A percentile compares a stretch with the other conserved stretches of the same genome.
These are phyloP conservation scores for Fusarium pseudoanthophilum DNA, from an alignment of 2,329 filamentous ascomycete species.

Conservation along the genomic window DNA sequence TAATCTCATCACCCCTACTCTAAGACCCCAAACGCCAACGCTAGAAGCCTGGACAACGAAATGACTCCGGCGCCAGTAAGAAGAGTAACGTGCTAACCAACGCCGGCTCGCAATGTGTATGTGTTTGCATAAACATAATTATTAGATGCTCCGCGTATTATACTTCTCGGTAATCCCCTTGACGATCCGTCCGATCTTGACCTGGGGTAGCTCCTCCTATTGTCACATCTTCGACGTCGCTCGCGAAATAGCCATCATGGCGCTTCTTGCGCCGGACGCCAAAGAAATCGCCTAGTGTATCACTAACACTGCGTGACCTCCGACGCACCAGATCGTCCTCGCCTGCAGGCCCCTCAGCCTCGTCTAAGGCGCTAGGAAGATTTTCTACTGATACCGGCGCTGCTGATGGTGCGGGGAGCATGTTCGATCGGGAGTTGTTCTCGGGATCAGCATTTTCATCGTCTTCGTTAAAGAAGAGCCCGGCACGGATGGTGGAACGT, in stretches of 20 bases:
- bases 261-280: conserved; percentile 49
- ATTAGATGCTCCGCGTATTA: conserved; percentile 28
- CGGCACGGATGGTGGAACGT: conserved; percentile 63
- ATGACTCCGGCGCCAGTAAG: conserved; percentile 37
- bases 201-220: conserved; percentile 9
- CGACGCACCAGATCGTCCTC: conserved; percentile 40
- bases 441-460: conserved; percentile 46
- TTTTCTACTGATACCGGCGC: conserved; percentile 44
- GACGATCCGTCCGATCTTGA: conserved; percentile 15
- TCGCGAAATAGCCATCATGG: conserved; percentile 37
- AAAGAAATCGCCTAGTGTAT: conserved; percentile 55
- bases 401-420: conserved; percentile 30
- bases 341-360: conserved; percentile 22
- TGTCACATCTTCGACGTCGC: conserved; percentile 38
- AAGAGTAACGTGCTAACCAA: conserved; percentile 34
- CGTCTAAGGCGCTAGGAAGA: conserved; percentile 34
- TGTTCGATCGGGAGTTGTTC: conserved; percentile 17
- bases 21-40: conserved; percentile 45
- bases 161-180: conserved; percentile 9
- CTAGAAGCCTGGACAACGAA: conserved; percentile 39
- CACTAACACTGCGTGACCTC: conserved; percentile 55
- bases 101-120: conserved; percentile 26
- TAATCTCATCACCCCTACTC: conserved; percentile 8
- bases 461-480: conserved; percentile 63
- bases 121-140: conserved; percentile 31